Conservation (phyloP, 352 stramenopile species). For the Pythium periplocum region DNA sequence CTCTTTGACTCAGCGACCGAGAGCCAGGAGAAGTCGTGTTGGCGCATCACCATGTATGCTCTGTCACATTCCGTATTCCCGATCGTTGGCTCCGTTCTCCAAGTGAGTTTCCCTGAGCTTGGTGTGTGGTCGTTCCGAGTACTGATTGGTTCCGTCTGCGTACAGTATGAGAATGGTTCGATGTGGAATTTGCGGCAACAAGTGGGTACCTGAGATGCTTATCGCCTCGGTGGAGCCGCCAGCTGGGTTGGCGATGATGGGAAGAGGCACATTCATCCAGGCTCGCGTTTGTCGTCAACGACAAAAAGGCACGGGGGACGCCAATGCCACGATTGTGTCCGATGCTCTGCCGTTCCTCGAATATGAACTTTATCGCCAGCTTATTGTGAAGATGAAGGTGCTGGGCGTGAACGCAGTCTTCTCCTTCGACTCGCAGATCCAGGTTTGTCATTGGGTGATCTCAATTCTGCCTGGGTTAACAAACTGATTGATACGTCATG, state of each 20-base stretch:
- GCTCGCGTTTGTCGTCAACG: constrained; percentile 92
- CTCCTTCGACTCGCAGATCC: constrained; percentile 88
- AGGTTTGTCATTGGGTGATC: constrained; percentile 25
- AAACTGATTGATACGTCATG: neutral
- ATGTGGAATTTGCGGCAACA: constrained; percentile 95
- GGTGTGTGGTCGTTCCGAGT: neutral
- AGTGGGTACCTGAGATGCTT: constrained; percentile 97
- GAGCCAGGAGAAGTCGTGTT: constrained; percentile 24
- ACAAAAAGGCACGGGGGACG: constrained; percentile 89
- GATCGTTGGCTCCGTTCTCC: constrained; percentile 93
- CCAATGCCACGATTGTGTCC: constrained; percentile 94
- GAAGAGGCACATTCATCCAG: constrained; percentile 94
- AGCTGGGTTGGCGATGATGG: constrained; percentile 79
- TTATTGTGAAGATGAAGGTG: constrained; percentile 89
- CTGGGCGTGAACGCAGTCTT: constrained; percentile 97
- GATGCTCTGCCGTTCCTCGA: constrained; percentile 97
- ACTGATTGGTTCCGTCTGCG: neutral
- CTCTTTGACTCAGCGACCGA: neutral
- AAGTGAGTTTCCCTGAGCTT: constrained; percentile 56
- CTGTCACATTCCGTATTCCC: constrained; percentile 97
- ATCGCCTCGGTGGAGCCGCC: constrained; percentile 88
- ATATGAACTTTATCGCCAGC: constrained; percentile 96
- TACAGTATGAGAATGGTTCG: constrained; percentile 94
- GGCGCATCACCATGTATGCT: constrained; percentile 87
- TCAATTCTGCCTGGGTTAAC: neutral